Evolutionary conservation across 306 rosid species (phyloP), one percentile per base, ranked within the genome.

Genomic region (Echinosophora koreensis): DNA sequence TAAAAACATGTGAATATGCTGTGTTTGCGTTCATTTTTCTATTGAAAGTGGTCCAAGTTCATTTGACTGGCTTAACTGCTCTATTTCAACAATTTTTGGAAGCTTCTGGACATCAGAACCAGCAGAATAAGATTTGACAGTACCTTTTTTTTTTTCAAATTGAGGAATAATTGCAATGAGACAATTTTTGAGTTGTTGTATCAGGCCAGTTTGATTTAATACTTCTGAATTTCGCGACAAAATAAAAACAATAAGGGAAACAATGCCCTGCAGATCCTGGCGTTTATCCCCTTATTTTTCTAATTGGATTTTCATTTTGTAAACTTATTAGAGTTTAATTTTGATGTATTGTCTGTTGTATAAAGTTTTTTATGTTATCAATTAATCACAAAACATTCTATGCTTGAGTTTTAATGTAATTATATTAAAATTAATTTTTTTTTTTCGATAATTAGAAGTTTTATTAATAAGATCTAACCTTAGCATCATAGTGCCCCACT

Each of bases 91-190:
- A 15, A 1, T 12, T 68, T 57, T 46, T 6, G 8, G 47, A 4
- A 58, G 70, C 65, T 60, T 47, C 30, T 46, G 56, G 13, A 14
- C 44, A 14, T 49, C 70, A 47, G 2, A 35, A 69, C 69, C 82
- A 37, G 41, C 55, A 30, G 15, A 9, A 34, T 5, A 38, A 69
- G 82, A 78, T 69, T 78, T 58, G 77, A 69, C 69, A 69, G 77
- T 71, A 22, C 22, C 1, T 22, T 22, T 22, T 22, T 22, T 22
- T 49, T 47, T 18, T 1, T 35, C 13, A 35, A 6, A 39, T 49
- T 50, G 9, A 49, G 35, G 12, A 70, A 37, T 49, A 18, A 34
- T 4, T 46, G 39, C 54, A 68, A 16, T 17, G 18, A n/a, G 52
- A 5, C 52, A 34, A 65, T 8, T 60, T 2, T 35, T 16, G 51